Percentiles rank a stretch among this genome's conserved stretches.
Conservation (phyloP, 176 grass and related monocot genomes). For the Ensete ventricosum region DNA sequence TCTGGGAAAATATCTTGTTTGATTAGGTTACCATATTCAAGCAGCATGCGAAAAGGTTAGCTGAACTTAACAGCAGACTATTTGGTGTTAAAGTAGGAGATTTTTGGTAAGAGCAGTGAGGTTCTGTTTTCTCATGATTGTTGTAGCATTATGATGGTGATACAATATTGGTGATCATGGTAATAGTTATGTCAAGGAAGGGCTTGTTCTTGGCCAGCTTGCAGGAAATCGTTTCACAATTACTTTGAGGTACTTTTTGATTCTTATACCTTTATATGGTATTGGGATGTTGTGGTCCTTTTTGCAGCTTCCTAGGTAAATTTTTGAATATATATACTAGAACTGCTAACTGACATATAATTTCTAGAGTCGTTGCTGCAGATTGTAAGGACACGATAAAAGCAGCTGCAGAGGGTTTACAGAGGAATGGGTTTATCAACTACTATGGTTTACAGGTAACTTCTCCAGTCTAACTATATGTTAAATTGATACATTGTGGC, state of each 20-base stretch:
- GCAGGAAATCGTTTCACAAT: constrained; percentile 85
- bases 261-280: background rate
- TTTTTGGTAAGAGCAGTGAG: constrained; percentile 47
- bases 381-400: constrained; percentile 74
- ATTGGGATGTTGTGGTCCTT: constrained; percentile 2
- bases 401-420: constrained; percentile 53
- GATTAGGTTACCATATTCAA: constrained; percentile 88
- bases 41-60: constrained; percentile 60
- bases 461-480: background rate
- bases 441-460: constrained; percentile 92
- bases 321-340: constrained; percentile 24
- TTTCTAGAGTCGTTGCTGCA: constrained; percentile 59
- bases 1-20: constrained; percentile 18
- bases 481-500: background rate
- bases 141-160: constrained; percentile 9
- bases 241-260: constrained; percentile 60
- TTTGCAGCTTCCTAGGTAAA: too few relatives aligned
- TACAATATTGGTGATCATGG: constrained; percentile 24
- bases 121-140: constrained; percentile 9
- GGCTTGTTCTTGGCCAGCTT: constrained; percentile 88
- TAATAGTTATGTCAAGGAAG: constrained; percentile 84
- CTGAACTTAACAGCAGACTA: constrained; percentile 72
- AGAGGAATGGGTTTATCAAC: constrained; percentile 89
- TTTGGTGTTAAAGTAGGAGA: constrained; percentile 92
- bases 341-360: constrained; percentile 13